Evolutionary conservation across 2,329 filamentous ascomycete species (phyloP), one percentile per base, ranked within the genome.

Genomic region (Pseudogymnoascus sp.): DNA sequence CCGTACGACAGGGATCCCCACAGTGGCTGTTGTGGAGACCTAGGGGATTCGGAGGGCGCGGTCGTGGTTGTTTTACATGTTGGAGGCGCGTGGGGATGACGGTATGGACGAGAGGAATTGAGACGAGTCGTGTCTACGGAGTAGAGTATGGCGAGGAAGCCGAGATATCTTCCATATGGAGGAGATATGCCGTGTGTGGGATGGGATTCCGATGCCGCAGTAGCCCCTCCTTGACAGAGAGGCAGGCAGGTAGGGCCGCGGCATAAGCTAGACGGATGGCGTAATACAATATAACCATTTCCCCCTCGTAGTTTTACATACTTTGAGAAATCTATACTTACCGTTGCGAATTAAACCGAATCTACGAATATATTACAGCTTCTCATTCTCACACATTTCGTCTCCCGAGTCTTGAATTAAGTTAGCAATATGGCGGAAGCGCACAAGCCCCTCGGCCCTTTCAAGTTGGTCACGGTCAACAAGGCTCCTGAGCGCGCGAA

Each of bases 401-500:
- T 44, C 8, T 47, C 42, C 44, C 3, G 4, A 6, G n/a, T 8
- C 18, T 28, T 7, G 44, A 28, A 50, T 53, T 60, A 60, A 60
- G 1, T 38, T 60, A 23, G 2, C 5, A 38, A 60, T n/a, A 37
- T 60, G 31, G 33, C 56, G 2, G 31, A 31, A 73, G 72, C 70
- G 66, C 0, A 3, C 28, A 42, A 72, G 63, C 76, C 80, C 12
- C 78, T 79, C 67, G 84, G 84, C 16, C 84, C 84, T 2, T 89
- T 80, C 75, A 82, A 78, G 68, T 80, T 89, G 11, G 81, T 88
- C 31, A 89, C 85, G 1, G 85, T 89, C 67, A 89, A 89, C 75
- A 88, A 82, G 1, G 84, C 82, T 1, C 86, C 86, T 0, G 85
- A 87, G 66, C 78, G 86, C 63, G 87, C 86, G 35, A 83, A 84